Evolutionary conservation across 441 rosid species (phyloP).

Genomic region (Gossypium schwendimanii): DNA sequence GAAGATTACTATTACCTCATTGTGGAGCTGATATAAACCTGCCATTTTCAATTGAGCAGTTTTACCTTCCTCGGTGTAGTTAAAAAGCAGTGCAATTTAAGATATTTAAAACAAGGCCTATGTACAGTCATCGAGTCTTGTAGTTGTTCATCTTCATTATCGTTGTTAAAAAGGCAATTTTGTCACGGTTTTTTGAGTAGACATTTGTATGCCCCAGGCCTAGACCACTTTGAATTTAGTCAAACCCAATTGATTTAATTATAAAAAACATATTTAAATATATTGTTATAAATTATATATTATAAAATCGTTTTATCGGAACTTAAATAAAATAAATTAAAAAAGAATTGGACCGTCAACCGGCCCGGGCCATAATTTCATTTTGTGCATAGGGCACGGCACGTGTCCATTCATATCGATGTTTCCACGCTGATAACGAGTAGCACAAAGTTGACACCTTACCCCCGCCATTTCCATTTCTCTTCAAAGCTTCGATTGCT

Average conservation of each 20-base stretch:
- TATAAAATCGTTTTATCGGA: too few relatives aligned
- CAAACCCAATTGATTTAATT: too few relatives aligned
- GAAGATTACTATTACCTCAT: background rate
- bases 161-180: background rate
- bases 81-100: background rate
- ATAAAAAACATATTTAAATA: too few relatives aligned
- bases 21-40: background rate
- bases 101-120: background rate
- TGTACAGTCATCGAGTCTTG: constrained; percentile 2
- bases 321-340: too few relatives aligned
- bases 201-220: background rate
- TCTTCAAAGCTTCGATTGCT: background rate
- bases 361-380: background rate
- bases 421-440: background rate
- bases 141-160: background rate
- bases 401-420: background rate
- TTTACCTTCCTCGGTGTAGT: background rate
- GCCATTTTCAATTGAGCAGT: background rate
- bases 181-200: background rate
- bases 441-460: background rate
- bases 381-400: background rate
- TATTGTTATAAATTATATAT: too few relatives aligned
- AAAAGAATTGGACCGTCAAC: too few relatives aligned
- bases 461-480: background rate
- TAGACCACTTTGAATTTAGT: background rate